Percentiles rank a stretch among this genome's conserved stretches.
These are phyloP conservation scores for Adansonia digitata DNA, from an alignment of 345 rosid species.

Conservation along the genomic window DNA sequence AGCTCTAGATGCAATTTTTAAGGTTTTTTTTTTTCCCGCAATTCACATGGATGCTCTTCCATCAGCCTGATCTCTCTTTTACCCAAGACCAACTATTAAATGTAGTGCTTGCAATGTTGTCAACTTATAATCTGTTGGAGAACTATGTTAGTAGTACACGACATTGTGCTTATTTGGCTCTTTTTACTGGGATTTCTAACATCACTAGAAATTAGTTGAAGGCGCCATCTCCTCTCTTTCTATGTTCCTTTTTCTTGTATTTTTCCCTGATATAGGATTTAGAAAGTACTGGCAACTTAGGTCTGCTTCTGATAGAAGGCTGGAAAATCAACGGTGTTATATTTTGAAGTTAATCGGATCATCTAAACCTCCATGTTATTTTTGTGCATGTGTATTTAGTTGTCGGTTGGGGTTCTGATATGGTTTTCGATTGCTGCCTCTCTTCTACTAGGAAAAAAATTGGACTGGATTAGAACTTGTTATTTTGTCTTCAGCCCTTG, in stretches of 20 bases:
- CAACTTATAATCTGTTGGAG: too few species aligned
- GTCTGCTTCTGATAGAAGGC: background rate
- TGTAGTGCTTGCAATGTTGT: too few species aligned
- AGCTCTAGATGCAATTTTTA: background rate
- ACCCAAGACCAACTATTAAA: background rate
- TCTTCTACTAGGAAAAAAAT: background rate
- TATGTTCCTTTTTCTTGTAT: too few species aligned
- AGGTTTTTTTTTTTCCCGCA: background rate
- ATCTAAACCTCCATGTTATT: background rate
- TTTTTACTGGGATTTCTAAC: background rate
- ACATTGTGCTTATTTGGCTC: background rate
- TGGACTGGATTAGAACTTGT: too few species aligned
- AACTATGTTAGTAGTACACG: background rate
- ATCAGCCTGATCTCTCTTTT: background rate
- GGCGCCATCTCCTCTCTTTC: background rate
- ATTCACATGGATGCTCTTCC: background rate
- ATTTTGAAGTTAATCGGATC: background rate
- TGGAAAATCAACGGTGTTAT: background rate
- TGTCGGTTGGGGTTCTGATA: background rate
- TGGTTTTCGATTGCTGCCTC: conserved; percentile 1
- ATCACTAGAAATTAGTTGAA: background rate
- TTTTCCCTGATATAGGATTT: background rate
- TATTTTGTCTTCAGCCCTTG: background rate
- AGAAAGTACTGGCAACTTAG: background rate
- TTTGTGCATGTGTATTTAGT: background rate